phyloP scores from a whole-genome alignment of 2,329 filamentous ascomycete genomes.

The Aureobasidium sp. region DNA sequence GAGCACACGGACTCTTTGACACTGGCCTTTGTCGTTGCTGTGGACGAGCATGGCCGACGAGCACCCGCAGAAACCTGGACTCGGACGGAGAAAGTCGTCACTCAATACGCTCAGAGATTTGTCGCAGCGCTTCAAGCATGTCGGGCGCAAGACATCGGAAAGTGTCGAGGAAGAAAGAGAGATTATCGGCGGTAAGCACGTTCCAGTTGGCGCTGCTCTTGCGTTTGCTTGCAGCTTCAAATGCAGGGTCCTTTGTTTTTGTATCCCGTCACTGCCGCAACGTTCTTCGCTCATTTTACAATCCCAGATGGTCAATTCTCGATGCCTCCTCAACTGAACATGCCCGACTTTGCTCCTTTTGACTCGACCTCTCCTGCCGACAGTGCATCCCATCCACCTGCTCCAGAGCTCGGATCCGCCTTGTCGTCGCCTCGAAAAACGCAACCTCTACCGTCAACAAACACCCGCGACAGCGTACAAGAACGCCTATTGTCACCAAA shows the following conservation, averaged over 20 bases:
- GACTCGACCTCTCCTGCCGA: background rate
- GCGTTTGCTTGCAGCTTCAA: conserved; percentile 5
- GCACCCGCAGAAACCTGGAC: background rate
- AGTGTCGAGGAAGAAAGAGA: conserved; percentile 6
- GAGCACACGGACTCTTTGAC: background rate
- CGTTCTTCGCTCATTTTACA: conserved; percentile 13
- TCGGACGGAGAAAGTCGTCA: conserved; percentile 3
- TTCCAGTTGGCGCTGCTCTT: conserved; percentile 8
- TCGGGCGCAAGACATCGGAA: background rate
- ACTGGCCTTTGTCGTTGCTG: background rate
- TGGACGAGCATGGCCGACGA: conserved; percentile 6
- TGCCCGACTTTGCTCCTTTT: conserved; percentile 11
- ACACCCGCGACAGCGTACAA: background rate
- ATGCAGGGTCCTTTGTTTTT: conserved; percentile 12
- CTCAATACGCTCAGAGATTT: background rate
- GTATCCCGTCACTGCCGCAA: conserved; percentile 11
- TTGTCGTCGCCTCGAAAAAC: background rate
- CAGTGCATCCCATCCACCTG: background rate
- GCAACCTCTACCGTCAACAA: background rate
- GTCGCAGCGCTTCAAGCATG: background rate
- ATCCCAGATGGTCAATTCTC: conserved; percentile 9
- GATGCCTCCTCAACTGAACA: conserved; percentile 3
- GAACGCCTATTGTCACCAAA: conserved; percentile 2
- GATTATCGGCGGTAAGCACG: conserved; percentile 14
- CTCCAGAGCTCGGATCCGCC: background rate